Evolutionary conservation across 768 basidiomycete genomes (phyloP).

Genomic region (Flagelloscypha sp.): DNA sequence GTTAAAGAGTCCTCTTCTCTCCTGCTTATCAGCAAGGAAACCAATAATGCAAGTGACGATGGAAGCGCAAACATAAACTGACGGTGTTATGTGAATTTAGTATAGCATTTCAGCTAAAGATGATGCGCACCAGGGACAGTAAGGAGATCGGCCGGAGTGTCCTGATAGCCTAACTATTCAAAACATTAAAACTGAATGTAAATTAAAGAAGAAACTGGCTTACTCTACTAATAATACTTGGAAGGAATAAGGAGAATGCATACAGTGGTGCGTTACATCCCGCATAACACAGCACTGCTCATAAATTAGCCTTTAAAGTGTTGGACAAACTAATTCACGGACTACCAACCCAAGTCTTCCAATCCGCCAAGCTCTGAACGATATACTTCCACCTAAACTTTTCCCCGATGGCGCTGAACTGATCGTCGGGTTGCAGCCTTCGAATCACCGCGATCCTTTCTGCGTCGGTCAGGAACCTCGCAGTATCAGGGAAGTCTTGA

Average conservation of each 20-base stretch:
- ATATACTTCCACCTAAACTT: constrained; percentile 50
- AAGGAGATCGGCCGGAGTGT: constrained; percentile 66
- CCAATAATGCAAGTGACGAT: constrained; percentile 58
- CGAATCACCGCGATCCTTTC: constrained; percentile 62
- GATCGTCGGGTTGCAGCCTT: constrained; percentile 56
- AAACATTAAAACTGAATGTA: not conserved
- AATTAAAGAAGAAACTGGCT: too few relatives aligned
- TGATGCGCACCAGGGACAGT: too few relatives aligned
- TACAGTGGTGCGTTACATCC: constrained; percentile 63
- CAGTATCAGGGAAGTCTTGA: constrained; percentile 78
- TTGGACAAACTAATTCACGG: constrained; percentile 10
- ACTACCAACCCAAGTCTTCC: constrained; percentile 65
- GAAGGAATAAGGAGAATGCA: constrained; percentile 71
- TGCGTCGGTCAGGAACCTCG: constrained; percentile 61
- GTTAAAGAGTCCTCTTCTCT: constrained; percentile 55
- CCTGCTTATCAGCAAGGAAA: constrained; percentile 52
- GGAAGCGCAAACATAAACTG: constrained; percentile 67
- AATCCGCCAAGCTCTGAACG: constrained; percentile 50
- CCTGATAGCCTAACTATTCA: constrained; percentile 41
- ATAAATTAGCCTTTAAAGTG: not conserved
- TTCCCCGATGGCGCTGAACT: constrained; percentile 70
- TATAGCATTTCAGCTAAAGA: too few relatives aligned
- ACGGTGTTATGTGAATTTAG: too few relatives aligned
- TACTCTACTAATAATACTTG: constrained; percentile 71
- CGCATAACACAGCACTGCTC: constrained; percentile 45